These are phyloP conservation scores for Rhododendron ovatum DNA, from an alignment of 148 eudicot species.

Conservation along the genomic window DNA sequence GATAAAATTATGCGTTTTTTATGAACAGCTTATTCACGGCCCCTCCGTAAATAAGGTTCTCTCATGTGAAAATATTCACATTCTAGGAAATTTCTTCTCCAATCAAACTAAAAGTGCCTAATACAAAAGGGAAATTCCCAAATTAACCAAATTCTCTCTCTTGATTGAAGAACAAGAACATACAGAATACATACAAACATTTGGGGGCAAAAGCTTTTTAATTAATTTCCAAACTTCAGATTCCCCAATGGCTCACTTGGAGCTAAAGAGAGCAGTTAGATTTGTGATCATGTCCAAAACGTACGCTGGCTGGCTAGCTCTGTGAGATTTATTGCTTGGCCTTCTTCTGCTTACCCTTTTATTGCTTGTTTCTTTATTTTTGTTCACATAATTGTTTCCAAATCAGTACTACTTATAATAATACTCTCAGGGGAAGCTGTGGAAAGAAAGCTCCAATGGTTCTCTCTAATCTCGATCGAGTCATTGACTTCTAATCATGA, in stretches of 20 bases:
- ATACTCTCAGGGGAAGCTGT: background rate
- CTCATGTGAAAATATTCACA: background rate
- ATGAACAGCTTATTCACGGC: too few species aligned
- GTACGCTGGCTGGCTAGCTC: background rate
- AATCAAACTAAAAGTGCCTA: background rate
- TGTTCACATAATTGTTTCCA: constrained; percentile 1
- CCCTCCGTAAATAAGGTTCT: too few species aligned
- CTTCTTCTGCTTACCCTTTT: constrained; percentile 16
- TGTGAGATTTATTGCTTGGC: background rate
- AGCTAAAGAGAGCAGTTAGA: constrained; percentile 11
- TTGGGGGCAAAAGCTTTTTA: background rate
- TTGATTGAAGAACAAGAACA: background rate
- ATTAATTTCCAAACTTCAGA: background rate
- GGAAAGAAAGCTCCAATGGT: background rate
- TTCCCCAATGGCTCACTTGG: background rate
- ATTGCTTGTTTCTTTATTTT: constrained; percentile 11
- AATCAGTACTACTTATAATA: background rate
- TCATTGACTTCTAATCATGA: background rate
- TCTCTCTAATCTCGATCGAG: background rate
- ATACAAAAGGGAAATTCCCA: background rate
- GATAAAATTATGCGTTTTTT: too few species aligned
- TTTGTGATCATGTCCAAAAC: background rate
- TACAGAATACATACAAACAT: constrained; percentile 2
- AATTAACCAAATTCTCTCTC: background rate
- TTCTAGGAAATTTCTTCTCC: background rate